Evolutionary conservation across 176 grass and related monocot genomes (phyloP).

Genomic region (Echinochloa phyllopogon): DNA sequence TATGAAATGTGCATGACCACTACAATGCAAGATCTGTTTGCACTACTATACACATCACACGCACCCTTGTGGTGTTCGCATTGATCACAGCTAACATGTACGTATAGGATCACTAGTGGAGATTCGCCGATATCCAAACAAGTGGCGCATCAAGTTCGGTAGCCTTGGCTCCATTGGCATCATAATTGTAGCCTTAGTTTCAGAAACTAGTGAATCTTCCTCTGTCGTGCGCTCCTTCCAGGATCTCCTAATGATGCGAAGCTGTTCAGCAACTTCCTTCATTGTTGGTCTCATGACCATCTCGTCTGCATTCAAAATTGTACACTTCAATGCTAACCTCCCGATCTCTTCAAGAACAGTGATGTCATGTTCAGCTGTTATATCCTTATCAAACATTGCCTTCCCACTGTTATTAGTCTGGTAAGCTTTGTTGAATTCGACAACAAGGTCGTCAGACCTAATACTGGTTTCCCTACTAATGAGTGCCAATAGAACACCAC

Average conservation of each 20-base stretch:
- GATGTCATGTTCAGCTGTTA: not conserved
- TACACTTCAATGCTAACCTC: slow-evolving; percentile 13
- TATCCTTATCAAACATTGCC: not conserved
- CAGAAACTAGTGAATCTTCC: not conserved
- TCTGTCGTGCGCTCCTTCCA: not conserved
- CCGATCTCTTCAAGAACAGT: not conserved
- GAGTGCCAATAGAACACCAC: not conserved
- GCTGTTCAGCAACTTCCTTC: not conserved
- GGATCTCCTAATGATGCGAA: not conserved
- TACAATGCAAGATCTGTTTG: no score
- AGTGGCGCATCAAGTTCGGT: not conserved
- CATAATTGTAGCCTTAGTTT: not conserved
- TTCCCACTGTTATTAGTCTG: not conserved
- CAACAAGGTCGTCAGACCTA: not conserved
- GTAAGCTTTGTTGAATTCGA: not conserved
- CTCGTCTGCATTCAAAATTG: not conserved
- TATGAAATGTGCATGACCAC: no score
- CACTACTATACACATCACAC: no score
- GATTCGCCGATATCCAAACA: not conserved
- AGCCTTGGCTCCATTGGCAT: not conserved
- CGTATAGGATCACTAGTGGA: not conserved
- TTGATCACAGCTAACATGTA: not conserved
- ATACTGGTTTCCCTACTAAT: slow-evolving; percentile 1
- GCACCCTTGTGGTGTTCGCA: no score
- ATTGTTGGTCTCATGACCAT: not conserved